Conservation (phyloP, 148 eudicot species). For the Selenicereus undatus region DNA sequence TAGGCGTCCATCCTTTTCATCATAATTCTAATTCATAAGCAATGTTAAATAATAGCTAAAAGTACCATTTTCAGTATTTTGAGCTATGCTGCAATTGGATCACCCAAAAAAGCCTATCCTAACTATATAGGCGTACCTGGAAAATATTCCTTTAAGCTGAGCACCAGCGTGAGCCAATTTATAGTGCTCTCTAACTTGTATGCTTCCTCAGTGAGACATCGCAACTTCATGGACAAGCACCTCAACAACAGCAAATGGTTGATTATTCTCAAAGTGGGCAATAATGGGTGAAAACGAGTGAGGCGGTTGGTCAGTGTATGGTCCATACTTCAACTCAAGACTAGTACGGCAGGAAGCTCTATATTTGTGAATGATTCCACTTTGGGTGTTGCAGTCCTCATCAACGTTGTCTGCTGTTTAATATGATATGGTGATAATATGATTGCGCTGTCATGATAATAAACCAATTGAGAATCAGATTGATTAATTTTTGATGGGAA, state of each 20-base stretch:
- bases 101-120: conserved; percentile 5
- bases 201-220: conserved; percentile 94
- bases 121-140: conserved; percentile 49
- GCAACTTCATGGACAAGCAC: conserved; percentile 92
- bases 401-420: conserved; percentile 60
- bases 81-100: neutral
- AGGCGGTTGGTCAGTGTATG: conserved; percentile 60
- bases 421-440: conserved; percentile 78
- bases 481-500: conserved; percentile 91
- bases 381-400: conserved; percentile 67
- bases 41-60: conserved; percentile 1
- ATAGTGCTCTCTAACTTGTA: conserved; percentile 81
- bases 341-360: conserved; percentile 68
- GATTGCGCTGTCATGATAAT: conserved; percentile 87
- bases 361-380: conserved; percentile 83
- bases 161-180: conserved; percentile 88
- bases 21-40: conserved; percentile 5
- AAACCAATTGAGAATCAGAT: conserved; percentile 85
- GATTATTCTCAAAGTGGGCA: conserved; percentile 86
- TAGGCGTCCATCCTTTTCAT: no score
- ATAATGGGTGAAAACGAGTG: conserved; percentile 70
- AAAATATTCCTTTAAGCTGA: conserved; percentile 85
- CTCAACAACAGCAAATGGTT: conserved; percentile 92
- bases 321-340: conserved; percentile 81
- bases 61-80: conserved; percentile 1